Evolutionary conservation across 805 yeast species (phyloP).

Genomic region (Yarrowia deformans): DNA sequence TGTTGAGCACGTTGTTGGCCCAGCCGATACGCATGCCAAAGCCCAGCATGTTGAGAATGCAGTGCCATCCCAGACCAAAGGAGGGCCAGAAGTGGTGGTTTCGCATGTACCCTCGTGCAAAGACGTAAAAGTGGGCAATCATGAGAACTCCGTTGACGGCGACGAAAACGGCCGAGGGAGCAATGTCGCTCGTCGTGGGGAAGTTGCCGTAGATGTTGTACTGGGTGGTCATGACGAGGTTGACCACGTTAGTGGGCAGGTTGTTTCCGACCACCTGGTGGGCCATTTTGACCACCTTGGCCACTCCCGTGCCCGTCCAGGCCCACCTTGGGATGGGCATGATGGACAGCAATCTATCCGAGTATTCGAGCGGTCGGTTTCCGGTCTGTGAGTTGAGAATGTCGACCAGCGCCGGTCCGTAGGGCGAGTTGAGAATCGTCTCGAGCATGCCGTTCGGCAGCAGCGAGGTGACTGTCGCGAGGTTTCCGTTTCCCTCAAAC

Average conservation of each 20-base stretch:
- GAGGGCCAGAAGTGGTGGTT: slow-evolving; percentile 64
- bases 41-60: slow-evolving; percentile 63
- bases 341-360: slow-evolving; percentile 30
- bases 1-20: slow-evolving; percentile 59
- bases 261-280: slow-evolving; percentile 27
- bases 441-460: slow-evolving; percentile 3
- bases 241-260: slow-evolving; percentile 9
- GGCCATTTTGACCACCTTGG: slow-evolving; percentile 33
- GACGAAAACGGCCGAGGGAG: slow-evolving; percentile 65
- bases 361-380: slow-evolving; percentile 33
- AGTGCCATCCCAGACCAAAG: slow-evolving; percentile 62
- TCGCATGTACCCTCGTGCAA: slow-evolving; percentile 43
- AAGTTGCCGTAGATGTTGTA: slow-evolving; percentile 64
- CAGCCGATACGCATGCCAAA: slow-evolving; percentile 65
- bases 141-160: slow-evolving; percentile 60
- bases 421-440: slow-evolving; percentile 34
- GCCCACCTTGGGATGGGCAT: slow-evolving; percentile 33
- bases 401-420: slow-evolving; percentile 17
- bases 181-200: slow-evolving; percentile 60
- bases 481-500: slow-evolving; percentile 37
- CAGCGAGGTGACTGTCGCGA: slow-evolving; percentile 25
- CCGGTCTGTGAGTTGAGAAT: slow-evolving; percentile 36
- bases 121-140: slow-evolving; percentile 58
- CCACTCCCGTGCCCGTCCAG: slow-evolving; percentile 31
- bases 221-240: slow-evolving; percentile 45